Conservation (phyloP, 2,329 filamentous ascomycete genomes). For the Pseudogymnoascus sp. region DNA sequence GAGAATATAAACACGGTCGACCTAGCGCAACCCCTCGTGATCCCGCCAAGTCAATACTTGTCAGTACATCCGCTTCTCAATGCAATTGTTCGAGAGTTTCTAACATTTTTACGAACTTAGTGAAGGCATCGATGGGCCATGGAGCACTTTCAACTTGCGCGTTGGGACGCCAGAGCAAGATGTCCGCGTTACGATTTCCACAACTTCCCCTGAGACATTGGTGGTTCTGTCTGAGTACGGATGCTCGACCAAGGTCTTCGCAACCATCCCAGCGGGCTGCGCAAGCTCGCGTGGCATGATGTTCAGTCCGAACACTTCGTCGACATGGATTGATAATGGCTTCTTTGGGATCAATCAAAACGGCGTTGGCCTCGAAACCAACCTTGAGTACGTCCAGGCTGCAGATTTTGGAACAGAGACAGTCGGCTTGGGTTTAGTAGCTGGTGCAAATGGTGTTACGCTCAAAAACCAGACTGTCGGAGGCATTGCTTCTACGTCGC, state of each 20-base stretch:
- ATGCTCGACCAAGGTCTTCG: conserved; percentile 29
- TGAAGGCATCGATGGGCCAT: conserved; percentile 36
- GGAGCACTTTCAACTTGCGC: conserved; percentile 34
- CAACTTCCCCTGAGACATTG: conserved; percentile 31
- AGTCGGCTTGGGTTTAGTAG: conserved; percentile 12
- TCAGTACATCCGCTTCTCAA: conserved; percentile 17
- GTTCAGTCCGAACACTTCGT: conserved; percentile 31
- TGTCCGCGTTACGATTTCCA: conserved; percentile 33
- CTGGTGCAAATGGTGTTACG: conserved; percentile 20
- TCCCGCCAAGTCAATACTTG: conserved; percentile 33
- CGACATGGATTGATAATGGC: conserved; percentile 30
- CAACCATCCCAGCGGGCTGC: conserved; percentile 29
- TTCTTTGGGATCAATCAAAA: conserved; percentile 30
- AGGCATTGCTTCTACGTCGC: conserved; percentile 28
- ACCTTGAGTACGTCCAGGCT: conserved; percentile 30
- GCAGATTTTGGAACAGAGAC: conserved; percentile 20
- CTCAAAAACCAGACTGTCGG: conserved; percentile 20
- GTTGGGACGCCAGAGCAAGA: conserved; percentile 33
- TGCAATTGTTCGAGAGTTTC: neutral
- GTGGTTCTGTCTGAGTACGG: conserved; percentile 26
- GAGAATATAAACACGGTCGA: neutral
- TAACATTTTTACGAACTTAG: conserved; percentile 8
- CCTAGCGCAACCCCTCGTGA: conserved; percentile 21
- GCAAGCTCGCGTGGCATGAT: conserved; percentile 30
- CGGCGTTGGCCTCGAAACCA: conserved; percentile 32